Evolutionary conservation across 768 basidiomycete species (phyloP), one percentile per base, ranked within the genome.

Genomic region (Epithele typhae): DNA sequence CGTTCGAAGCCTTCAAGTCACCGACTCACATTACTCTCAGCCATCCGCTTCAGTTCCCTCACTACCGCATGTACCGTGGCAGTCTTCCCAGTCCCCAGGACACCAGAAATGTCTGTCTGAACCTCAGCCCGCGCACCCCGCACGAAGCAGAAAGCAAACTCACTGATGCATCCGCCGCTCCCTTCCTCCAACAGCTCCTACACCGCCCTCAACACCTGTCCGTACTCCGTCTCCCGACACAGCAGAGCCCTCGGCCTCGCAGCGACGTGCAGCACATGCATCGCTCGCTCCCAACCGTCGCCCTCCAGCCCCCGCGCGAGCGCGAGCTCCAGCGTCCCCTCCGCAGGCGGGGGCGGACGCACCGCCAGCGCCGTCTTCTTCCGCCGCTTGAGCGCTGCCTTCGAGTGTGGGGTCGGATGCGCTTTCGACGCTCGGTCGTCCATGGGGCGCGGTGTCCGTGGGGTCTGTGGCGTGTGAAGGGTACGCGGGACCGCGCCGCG

Each of bases 61-160:
- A 98, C 79, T 21, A 96, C 86, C 1, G 87, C 88, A 57, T 97
- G 94, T 0, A 98, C 93, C 0, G 96, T 98, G 0, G 96, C 96
- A 0, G 96, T 99, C 68, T 98, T 99, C 8, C 96, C 95, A 2
- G 95, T 98, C 6, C 96, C 95, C n/a, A 95, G 96, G 6, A 97
- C 92, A 8, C 96, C 95, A 6, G 94, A 93, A 39, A 98, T 96
- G 65, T 98, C 94, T 97, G 44, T 12, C 48, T 22, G 6, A 7
- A 7, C 8, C 14, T 14, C 7, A 14, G 7, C 27, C 27, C 27
- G 27, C 14, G 27, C 27, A 30, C 27, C 24, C 24, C 9, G n/a
- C 18, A 37, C 11, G 8, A 27, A 41, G 5, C 32, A 4, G 36
- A 44, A 14, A 36, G 21, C 37, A 46, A 9, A 72, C 92, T 61